phyloP scores from a whole-genome alignment of 2,329 filamentous ascomycete species.

The Aspergillus aculeatus region DNA sequence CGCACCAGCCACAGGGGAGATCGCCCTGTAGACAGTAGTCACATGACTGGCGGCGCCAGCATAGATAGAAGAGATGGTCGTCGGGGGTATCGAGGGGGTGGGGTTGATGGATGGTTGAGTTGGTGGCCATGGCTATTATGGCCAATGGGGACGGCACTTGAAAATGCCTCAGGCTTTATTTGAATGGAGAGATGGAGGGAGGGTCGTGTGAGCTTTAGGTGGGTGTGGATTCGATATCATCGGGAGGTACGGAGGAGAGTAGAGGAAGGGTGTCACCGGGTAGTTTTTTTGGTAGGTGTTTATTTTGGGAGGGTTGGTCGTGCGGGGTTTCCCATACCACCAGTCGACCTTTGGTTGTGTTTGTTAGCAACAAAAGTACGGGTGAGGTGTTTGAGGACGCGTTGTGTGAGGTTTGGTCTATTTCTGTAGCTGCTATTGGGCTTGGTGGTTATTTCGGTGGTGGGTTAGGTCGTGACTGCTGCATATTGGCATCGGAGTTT shows the following conservation, averaged over 20 bases:
- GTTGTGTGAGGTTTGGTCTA: background rate
- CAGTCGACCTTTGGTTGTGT: background rate
- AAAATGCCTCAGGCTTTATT: background rate
- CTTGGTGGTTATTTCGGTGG: background rate
- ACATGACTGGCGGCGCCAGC: slow-evolving; percentile 40
- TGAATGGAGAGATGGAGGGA: background rate
- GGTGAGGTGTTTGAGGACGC: background rate
- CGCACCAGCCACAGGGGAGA: slow-evolving; percentile 39
- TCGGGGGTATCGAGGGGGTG: slow-evolving; percentile 6
- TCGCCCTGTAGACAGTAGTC: slow-evolving; percentile 33
- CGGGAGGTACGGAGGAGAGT: background rate
- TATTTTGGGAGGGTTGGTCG: background rate
- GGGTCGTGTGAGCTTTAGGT: background rate
- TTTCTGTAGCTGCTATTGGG: background rate
- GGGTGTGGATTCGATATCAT: background rate
- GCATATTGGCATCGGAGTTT: too few relatives aligned
- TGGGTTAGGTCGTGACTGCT: background rate
- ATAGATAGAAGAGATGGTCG: slow-evolving; percentile 33
- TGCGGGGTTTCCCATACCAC: background rate
- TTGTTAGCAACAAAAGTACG: background rate
- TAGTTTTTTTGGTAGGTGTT: background rate
- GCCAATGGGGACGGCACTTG: background rate
- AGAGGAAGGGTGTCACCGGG: background rate
- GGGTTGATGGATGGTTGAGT: background rate
- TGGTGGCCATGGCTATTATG: background rate